Base-by-base conservation (phyloP, 2,329 filamentous ascomycete genomes). In the Saccharata proteae region DNA sequence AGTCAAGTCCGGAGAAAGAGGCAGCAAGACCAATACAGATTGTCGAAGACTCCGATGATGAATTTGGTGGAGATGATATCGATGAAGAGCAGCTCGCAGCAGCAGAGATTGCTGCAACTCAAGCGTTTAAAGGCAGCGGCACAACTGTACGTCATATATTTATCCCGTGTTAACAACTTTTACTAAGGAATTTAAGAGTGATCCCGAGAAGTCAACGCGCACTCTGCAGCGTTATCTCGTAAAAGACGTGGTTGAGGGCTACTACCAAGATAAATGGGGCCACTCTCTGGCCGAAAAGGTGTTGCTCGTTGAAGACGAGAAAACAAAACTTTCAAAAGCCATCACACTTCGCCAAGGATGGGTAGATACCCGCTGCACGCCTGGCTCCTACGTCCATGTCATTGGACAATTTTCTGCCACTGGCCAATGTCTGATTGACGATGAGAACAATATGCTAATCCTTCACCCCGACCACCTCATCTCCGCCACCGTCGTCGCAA, bases 381-480 rank as follows among this genome's bases (percentile, higher is more conserved):
- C 71, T 25, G 77, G 80, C 18, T 75, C 80, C 1, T 88, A 80
- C 48, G 77, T 96, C 23, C 86, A 98, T 51, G 65, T 98, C 36
- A 83, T 92, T 40, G 86, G 86, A 17, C 59, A 71, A 3, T 93
- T 92, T 45, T 69, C 78, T 36, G 43, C 57, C 1, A 66, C 61
- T 11, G 81, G 82, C 2, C 74, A 77, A 50, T 93, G 86, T 50
- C 60, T 92, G 27, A 69, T 96, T 39, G 80, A 93, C 49, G 84
- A 96, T 51, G 65, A 70, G 3, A 68, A 78, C 29, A 84, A 86
- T 45, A 80, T 96, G 54, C 62, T 98, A 30, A 85, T 98, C 35
- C 61, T 98, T 10, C 86, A 98, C 48, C 90, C 90, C 0, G 90
- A 98, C 48, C 86, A 96, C 57, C 70, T 98, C 19, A 80, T 98